Evolutionary conservation across 495 filamentous ascomycete genomes (phyloP).

Genomic region (Monascus purpureus): DNA sequence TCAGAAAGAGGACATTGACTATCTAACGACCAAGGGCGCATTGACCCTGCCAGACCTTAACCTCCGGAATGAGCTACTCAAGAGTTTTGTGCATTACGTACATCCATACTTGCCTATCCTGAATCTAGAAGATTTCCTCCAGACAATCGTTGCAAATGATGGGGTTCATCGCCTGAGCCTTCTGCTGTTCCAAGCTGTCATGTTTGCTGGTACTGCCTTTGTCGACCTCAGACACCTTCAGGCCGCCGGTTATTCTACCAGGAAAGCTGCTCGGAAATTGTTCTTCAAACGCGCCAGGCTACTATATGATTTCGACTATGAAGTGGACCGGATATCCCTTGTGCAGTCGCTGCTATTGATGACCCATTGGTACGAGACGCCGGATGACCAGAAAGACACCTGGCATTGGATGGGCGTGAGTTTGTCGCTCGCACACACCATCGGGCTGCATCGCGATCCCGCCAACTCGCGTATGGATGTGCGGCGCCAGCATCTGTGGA

Average conservation of each 20-base stretch:
- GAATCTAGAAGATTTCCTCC: conserved; percentile 60
- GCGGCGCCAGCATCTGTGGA: conserved; percentile 64
- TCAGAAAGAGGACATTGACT: conserved; percentile 58
- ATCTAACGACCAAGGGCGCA: conserved; percentile 61
- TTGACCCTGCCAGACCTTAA: conserved; percentile 50
- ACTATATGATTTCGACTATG: conserved; percentile 78
- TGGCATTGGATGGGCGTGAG: conserved; percentile 91
- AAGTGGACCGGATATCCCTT: conserved; percentile 66
- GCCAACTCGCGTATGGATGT: conserved; percentile 57
- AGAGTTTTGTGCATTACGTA: conserved; percentile 67
- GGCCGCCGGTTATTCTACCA: conserved; percentile 51
- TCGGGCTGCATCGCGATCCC: conserved; percentile 71
- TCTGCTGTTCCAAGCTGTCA: conserved; percentile 66
- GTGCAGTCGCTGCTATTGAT: conserved; percentile 73
- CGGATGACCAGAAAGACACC: conserved; percentile 79
- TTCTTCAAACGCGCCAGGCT: conserved; percentile 68
- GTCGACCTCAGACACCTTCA: conserved; percentile 56
- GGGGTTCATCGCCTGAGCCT: conserved; percentile 59
- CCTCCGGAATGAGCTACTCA: conserved; percentile 59
- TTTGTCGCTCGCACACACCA: conserved; percentile 68
- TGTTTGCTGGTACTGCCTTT: conserved; percentile 70
- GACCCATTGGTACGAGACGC: conserved; percentile 86
- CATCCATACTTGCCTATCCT: conserved; percentile 84
- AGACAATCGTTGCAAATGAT: conserved; percentile 48
- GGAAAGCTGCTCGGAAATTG: conserved; percentile 60